Conservation (phyloP, 2,329 filamentous ascomycete species). For the Penicillium hesseltinei region DNA sequence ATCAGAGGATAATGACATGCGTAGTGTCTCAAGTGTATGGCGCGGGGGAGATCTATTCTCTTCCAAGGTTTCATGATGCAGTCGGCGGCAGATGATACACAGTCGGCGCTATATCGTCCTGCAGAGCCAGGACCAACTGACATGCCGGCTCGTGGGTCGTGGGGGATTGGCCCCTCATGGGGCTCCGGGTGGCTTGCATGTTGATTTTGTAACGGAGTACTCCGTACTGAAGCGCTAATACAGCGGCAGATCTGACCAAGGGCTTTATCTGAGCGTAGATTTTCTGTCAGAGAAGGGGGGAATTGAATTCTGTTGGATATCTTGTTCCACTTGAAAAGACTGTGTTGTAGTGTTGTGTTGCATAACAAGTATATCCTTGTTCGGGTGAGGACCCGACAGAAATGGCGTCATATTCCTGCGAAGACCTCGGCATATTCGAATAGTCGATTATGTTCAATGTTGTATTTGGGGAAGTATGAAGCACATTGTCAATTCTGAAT, state of each 20-base stretch:
- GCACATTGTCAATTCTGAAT: too few species aligned
- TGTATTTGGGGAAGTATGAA: background rate
- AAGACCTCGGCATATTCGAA: background rate
- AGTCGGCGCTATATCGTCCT: background rate
- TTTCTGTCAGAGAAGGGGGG: background rate
- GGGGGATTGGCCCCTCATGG: constrained; percentile 1
- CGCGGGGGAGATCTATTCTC: background rate
- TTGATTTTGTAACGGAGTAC: background rate
- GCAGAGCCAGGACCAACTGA: background rate
- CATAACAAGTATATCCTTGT: background rate
- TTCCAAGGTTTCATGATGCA: constrained; percentile 1
- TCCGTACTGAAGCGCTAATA: background rate
- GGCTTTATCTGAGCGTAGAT: background rate
- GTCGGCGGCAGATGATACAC: constrained; percentile 11
- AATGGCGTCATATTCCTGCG: constrained; percentile 3
- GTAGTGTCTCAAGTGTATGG: background rate
- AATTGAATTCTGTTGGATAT: background rate
- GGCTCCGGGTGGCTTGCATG: constrained; percentile 7
- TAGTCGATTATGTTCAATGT: background rate
- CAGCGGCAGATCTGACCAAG: background rate
- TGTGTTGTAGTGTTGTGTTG: background rate
- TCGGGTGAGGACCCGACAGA: background rate
- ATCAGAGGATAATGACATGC: background rate
- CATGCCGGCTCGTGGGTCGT: background rate
- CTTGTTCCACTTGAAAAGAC: background rate